Evolutionary conservation across 768 basidiomycete genomes (phyloP).

Genomic region (Boletus sp.): DNA sequence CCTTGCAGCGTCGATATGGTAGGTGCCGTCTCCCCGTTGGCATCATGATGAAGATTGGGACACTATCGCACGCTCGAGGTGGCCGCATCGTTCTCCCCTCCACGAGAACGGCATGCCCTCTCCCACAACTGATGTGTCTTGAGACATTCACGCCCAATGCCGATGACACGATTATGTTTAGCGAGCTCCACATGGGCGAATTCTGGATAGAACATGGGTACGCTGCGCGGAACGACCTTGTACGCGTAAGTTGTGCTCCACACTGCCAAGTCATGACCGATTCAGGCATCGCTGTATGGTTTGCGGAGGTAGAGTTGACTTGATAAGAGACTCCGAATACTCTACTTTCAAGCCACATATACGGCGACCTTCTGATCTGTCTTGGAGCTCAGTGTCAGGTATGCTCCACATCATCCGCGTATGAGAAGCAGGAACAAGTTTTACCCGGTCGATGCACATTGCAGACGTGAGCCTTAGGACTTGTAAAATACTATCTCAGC

Average conservation of each 20-base stretch:
- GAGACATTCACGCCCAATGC: neutral
- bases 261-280: neutral
- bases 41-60: neutral
- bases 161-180: conserved; percentile 3
- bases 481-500: neutral
- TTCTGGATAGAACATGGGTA: neutral
- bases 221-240: neutral
- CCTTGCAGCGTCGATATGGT: neutral
- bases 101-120: neutral
- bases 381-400: neutral
- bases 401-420: neutral
- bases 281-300: neutral
- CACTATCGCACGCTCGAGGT: neutral
- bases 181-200: conserved; percentile 1
- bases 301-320: neutral
- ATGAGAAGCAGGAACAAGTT: neutral
- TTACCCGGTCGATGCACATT: neutral
- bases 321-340: conserved; percentile 5
- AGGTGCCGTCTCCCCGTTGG: neutral
- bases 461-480: neutral
- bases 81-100: neutral
- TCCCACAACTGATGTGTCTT: neutral
- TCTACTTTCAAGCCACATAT: neutral
- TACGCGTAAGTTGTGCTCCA: neutral
- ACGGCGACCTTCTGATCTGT: neutral